phyloP scores from a whole-genome alignment of 257 asterid genomes.

The Osmanthus fragrans region DNA sequence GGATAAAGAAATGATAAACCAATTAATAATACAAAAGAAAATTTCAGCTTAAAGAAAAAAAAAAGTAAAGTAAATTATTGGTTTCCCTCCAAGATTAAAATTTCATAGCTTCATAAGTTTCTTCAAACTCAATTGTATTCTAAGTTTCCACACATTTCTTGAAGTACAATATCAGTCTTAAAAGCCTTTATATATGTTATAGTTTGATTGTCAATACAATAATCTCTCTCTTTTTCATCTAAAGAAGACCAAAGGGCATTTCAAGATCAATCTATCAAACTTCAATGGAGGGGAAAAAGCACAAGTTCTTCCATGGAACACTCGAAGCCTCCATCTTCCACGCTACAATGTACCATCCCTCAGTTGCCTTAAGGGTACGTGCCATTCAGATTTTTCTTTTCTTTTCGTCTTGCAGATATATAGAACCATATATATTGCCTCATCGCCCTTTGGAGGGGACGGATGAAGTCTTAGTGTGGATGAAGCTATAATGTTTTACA shows the following conservation, averaged over 20 bases:
- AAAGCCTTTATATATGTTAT: conserved; percentile 25
- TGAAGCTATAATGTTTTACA: no score
- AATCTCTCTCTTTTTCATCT: not conserved
- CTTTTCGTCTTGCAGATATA: not conserved
- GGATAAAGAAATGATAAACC: not conserved
- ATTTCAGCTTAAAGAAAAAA: conserved; percentile 73
- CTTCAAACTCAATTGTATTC: conserved; percentile 27
- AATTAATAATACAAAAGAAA: conserved; percentile 7
- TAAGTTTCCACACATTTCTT: conserved; percentile 46
- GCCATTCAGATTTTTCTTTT: not conserved
- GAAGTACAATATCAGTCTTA: conserved; percentile 40
- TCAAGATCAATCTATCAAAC: not conserved
- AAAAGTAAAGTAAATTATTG: conserved; percentile 30
- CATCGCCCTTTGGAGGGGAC: no score
- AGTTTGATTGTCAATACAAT: conserved; percentile 4
- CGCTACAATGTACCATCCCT: conserved; percentile 48
- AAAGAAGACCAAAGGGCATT: not conserved
- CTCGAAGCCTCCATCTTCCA: conserved; percentile 84
- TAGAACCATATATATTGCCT: no score
- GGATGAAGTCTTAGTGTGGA: no score
- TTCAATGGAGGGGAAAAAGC: conserved; percentile 48
- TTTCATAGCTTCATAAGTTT: conserved; percentile 51
- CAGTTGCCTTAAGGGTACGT: conserved; percentile 55
- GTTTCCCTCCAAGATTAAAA: conserved; percentile 55
- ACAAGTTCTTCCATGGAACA: conserved; percentile 77